A percentile compares a stretch with the other conserved stretches of the same genome.
These are phyloP conservation scores for Colletotrichum melonis DNA, from an alignment of 2,329 filamentous ascomycete genomes.

Conservation along the genomic window DNA sequence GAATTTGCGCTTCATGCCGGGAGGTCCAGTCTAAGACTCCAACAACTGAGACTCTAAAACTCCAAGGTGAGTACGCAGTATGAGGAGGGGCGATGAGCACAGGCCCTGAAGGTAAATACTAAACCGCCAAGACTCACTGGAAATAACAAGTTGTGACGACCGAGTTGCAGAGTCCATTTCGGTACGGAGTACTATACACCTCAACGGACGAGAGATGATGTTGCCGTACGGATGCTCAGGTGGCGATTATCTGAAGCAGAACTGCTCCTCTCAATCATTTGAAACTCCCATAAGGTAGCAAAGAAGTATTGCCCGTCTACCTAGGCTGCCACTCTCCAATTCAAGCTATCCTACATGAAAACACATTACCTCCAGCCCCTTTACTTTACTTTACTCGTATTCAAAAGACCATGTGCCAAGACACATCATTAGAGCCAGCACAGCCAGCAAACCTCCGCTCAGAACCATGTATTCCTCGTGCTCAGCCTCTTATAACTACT, in stretches of 20 bases:
- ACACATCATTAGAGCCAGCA: not conserved
- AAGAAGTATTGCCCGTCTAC: not conserved
- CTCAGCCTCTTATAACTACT: conserved; percentile 42
- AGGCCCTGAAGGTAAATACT: not conserved
- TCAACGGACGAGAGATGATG: not conserved
- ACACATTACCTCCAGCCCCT: not conserved
- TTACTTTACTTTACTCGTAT: not conserved
- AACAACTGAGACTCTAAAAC: not conserved
- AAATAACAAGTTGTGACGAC: not conserved
- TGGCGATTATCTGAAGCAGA: not conserved
- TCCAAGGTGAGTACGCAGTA: too few relatives aligned
- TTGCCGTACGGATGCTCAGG: not conserved
- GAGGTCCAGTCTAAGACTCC: not conserved
- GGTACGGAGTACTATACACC: not conserved
- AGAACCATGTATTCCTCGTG: conserved; percentile 52
- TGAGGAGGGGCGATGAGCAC: not conserved
- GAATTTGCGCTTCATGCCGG: not conserved
- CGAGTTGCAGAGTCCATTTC: not conserved
- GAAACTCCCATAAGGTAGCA: not conserved
- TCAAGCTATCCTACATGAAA: not conserved
- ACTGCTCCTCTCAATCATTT: conserved; percentile 7
- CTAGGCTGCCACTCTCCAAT: not conserved
- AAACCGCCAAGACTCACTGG: not conserved
- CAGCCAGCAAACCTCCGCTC: conserved; percentile 17
- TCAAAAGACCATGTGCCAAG: not conserved